Percentiles rank a stretch among this genome's conserved stretches.
Conservation (phyloP, 192 early-diverging fungal genomes). For the Mortierella claussenii region DNA sequence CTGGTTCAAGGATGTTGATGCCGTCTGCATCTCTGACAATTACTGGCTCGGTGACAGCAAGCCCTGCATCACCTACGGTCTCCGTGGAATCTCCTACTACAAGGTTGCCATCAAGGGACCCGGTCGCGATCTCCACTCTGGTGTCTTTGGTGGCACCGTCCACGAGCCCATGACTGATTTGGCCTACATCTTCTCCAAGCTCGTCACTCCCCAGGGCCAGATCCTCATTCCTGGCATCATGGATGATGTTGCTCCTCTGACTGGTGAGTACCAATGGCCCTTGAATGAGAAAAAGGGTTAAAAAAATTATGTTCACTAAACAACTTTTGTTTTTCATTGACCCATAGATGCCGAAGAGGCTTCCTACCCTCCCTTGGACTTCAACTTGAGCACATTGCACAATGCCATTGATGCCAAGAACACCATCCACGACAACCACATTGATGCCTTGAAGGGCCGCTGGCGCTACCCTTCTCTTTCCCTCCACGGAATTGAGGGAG, state of each 20-base stretch:
- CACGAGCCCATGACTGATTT: constrained; percentile 99
- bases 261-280: too few species aligned
- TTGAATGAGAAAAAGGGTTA: constrained; percentile 12
- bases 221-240: constrained; percentile 93
- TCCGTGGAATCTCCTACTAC: constrained; percentile 83
- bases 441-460: constrained; percentile 85
- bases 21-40: constrained; percentile 98
- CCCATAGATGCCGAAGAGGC: constrained; percentile 74
- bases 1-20: constrained; percentile 93
- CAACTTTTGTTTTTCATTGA: not conserved
- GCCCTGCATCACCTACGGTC: constrained; percentile 98
- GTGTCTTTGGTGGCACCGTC: constrained; percentile 93
- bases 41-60: constrained; percentile 97
- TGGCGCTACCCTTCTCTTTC: constrained; percentile 98
- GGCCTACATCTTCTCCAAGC: constrained; percentile 80
- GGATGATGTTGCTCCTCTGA: constrained; percentile 90
- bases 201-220: constrained; percentile 86
- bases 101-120: constrained; percentile 80
- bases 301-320: not conserved
- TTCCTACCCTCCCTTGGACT: constrained; percentile 87
- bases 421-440: constrained; percentile 81
- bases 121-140: constrained; percentile 94
- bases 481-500: constrained; percentile 97
- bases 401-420: constrained; percentile 77
- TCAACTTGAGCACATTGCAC: constrained; percentile 83